phyloP scores from a whole-genome alignment of 805 yeast genomes.

The Myxozyma neotropica region DNA sequence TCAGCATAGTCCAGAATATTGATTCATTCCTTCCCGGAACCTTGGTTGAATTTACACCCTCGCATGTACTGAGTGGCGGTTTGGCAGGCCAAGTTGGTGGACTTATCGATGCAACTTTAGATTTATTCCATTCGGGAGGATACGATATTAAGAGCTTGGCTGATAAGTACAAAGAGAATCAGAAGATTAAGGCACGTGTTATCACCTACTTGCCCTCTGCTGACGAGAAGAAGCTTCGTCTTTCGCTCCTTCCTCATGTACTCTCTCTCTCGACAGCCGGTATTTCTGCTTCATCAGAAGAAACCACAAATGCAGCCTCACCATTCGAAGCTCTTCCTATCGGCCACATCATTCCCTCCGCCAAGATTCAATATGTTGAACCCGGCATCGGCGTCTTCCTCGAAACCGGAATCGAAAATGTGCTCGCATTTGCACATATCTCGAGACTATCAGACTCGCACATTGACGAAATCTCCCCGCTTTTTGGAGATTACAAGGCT shows the following conservation, averaged over 20 bases:
- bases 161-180: conserved; percentile 69
- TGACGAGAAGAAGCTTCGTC: conserved; percentile 54
- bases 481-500: conserved; percentile 47
- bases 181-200: conserved; percentile 41
- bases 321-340: conserved; percentile 70
- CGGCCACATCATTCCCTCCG: conserved; percentile 66
- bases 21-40: conserved; percentile 88
- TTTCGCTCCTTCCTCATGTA: conserved; percentile 65
- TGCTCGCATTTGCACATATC: conserved; percentile 74
- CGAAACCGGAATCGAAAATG: conserved; percentile 53
- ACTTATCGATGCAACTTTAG: conserved; percentile 65
- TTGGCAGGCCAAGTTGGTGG: conserved; percentile 67
- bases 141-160: conserved; percentile 52
- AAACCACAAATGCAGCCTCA: conserved; percentile 1
- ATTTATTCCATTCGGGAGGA: conserved; percentile 63
- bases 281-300: not conserved
- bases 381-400: conserved; percentile 44
- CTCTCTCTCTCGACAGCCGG: conserved; percentile 42
- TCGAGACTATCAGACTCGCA: conserved; percentile 59
- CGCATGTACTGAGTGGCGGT: conserved; percentile 63
- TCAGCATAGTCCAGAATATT: conserved; percentile 48
- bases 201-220: conserved; percentile 26
- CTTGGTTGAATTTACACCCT: conserved; percentile 69
- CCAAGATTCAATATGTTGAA: conserved; percentile 59
- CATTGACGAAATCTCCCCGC: conserved; percentile 40